Evolutionary conservation across 2,329 filamentous ascomycete species (phyloP).

Genomic region (Aspergillus floridensis): DNA sequence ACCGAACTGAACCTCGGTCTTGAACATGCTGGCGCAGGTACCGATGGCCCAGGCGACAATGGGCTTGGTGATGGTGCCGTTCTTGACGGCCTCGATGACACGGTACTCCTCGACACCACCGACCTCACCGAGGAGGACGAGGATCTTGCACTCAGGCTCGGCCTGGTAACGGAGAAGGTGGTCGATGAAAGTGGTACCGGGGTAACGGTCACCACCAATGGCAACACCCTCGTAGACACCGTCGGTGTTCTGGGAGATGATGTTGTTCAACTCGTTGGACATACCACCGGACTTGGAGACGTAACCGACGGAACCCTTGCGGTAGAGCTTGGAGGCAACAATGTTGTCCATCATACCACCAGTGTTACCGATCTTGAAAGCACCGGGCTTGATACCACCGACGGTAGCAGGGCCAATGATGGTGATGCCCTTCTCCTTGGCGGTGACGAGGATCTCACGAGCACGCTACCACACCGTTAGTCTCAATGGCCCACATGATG

Average conservation of each 20-base stretch:
- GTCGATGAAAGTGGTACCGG: conserved; percentile 98
- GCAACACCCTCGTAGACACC: conserved; percentile 99
- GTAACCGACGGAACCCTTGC: conserved; percentile 96
- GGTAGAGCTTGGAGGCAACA: conserved; percentile 99
- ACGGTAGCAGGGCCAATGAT: conserved; percentile 98
- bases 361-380: conserved; percentile 99
- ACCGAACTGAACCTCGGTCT: conserved; percentile 99
- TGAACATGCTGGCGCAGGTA: conserved; percentile 99
- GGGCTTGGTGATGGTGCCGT: conserved; percentile 92
- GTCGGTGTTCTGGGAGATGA: conserved; percentile 91
- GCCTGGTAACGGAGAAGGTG: conserved; percentile 94
- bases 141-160: conserved; percentile 96
- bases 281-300: conserved; percentile 99
- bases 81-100: conserved; percentile 96
- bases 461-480: conserved; percentile 63
- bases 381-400: conserved; percentile 98
- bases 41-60: conserved; percentile 99
- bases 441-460: conserved; percentile 94
- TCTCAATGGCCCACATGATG: not conserved
- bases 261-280: conserved; percentile 99
- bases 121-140: conserved; percentile 93
- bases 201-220: conserved; percentile 98
- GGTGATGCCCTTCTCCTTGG: conserved; percentile 97
- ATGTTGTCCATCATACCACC: conserved; percentile 99
- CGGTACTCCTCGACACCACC: conserved; percentile 99